These are phyloP conservation scores for Kazachstania africana DNA, from an alignment of 805 yeast species.

Conservation along the genomic window DNA sequence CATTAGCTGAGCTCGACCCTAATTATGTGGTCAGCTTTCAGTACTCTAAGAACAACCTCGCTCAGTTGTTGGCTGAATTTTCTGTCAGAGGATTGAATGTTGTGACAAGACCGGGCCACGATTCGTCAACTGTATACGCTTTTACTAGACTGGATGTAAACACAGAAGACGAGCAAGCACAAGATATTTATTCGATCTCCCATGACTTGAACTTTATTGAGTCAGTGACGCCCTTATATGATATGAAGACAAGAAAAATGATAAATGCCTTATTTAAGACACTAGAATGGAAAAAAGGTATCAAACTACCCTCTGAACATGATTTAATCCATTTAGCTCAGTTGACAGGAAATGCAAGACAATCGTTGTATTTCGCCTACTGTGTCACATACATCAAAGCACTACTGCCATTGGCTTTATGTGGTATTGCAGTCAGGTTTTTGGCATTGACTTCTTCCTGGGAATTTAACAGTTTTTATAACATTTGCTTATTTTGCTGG, in stretches of 20 bases:
- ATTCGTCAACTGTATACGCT: slow-evolving; percentile 11
- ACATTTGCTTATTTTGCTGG: slow-evolving; percentile 49
- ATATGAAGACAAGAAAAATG: slow-evolving; percentile 2
- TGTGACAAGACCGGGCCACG: slow-evolving; percentile 18
- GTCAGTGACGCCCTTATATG: slow-evolving; percentile 7
- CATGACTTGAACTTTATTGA: slow-evolving; percentile 5
- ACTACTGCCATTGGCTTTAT: slow-evolving; percentile 47
- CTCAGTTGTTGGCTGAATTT: slow-evolving; percentile 16
- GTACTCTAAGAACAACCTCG: slow-evolving; percentile 16
- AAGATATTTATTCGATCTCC: slow-evolving; percentile 2
- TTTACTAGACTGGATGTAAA: slow-evolving; percentile 16
- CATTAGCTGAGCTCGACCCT: slow-evolving; percentile 19
- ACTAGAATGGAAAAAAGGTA: not conserved
- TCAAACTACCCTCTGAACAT: slow-evolving; percentile 6
- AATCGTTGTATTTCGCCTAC: slow-evolving; percentile 66
- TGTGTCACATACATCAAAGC: slow-evolving; percentile 47
- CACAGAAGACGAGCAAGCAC: slow-evolving; percentile 1
- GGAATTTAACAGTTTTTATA: slow-evolving; percentile 42
- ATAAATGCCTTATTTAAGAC: slow-evolving; percentile 1
- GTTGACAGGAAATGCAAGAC: slow-evolving; percentile 22
- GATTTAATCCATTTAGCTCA: slow-evolving; percentile 28
- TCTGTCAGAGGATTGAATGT: slow-evolving; percentile 16
- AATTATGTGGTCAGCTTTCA: slow-evolving; percentile 17
- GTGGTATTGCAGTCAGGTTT: slow-evolving; percentile 33
- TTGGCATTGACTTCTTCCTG: slow-evolving; percentile 3